Conservation (phyloP, 768 basidiomycete genomes). For the Trametes elegans region DNA sequence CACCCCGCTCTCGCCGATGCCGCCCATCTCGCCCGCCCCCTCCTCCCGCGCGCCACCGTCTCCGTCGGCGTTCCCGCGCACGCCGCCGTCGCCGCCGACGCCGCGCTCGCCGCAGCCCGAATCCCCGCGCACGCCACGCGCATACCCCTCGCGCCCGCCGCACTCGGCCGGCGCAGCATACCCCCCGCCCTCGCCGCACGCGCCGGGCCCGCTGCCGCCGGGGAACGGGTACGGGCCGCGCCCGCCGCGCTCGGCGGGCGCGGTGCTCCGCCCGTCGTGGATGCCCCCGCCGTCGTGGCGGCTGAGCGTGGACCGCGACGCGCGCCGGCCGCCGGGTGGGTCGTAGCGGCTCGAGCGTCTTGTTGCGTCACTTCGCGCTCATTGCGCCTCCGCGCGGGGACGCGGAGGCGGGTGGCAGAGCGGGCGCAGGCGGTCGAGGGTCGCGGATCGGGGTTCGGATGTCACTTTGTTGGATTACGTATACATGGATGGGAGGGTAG, state of each 20-base stretch:
- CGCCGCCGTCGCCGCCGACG: background rate
- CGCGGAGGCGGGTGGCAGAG: background rate
- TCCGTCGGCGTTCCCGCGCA: background rate
- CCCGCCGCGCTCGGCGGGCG: background rate
- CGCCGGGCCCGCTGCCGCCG: background rate
- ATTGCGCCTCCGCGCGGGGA: background rate
- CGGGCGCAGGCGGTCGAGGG: background rate
- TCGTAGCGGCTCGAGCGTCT: too few species aligned
- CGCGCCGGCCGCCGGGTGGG: background rate
- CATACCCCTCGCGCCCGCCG: constrained; percentile 9
- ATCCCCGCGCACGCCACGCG: background rate
- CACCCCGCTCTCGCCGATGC: background rate
- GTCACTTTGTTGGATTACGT: too few species aligned
- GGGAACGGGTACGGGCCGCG: background rate
- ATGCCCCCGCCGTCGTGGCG: constrained; percentile 18
- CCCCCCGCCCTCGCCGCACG: background rate
- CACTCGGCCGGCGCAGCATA: constrained; percentile 2
- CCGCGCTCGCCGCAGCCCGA: background rate
- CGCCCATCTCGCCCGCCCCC: background rate
- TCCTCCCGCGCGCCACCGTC: background rate
- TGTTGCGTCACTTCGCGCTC: background rate
- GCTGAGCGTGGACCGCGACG: constrained; percentile 7
- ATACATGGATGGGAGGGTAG: too few species aligned
- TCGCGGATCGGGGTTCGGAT: background rate
- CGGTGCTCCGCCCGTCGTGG: constrained; percentile 4